Evolutionary conservation across 257 asterid species (phyloP), one percentile per base, ranked within the genome.

Genomic region (Ilex asprella): DNA sequence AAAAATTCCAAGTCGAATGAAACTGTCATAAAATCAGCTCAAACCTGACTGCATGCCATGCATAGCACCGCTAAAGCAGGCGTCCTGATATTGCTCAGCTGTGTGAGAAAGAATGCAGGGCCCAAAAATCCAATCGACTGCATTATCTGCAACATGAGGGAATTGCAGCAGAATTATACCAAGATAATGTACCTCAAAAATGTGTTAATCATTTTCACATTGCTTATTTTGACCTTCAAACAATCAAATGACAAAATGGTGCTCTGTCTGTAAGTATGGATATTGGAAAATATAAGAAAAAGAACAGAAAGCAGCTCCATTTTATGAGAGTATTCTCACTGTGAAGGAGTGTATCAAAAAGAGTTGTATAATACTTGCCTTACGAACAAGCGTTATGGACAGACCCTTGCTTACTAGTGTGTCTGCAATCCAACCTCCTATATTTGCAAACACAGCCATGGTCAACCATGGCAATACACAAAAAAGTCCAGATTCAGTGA

Each of bases 401-500:
- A 87, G 62, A 58, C 97, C 97, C 78, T 70, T 85, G 89, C 95
- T 82, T 62, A 90, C 86, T 62, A 87, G 93, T 65, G 93, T 80
- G 73, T 87, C 97, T 32, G 97, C 97, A 76, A 90, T 82, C 96
- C 96, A 90, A 58, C 97, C 97, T 62, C 97, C 97, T 58, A 90
- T 70, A 70, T 90, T 90, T 39, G 96, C 96, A 74, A 87, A 90
- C 69, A 85, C 76, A 43, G 97, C 96, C 96, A 90, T 90, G 65
- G 95, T 87, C 80, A 90, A 79, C 97, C 97, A 90, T 59, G 95
- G 97, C 71, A 90, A 80, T 67, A 89, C 95, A 63, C 95, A 84
- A n/a, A 86, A 60, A 31, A 89, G 78, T 75, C 95, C 94, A 13
- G 97, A 89, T 72, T 86, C 94, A 13, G 95, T 84, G 81, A 81